phyloP scores from a whole-genome alignment of 169 alveolate genomes.

The Plasmodium sp. region DNA sequence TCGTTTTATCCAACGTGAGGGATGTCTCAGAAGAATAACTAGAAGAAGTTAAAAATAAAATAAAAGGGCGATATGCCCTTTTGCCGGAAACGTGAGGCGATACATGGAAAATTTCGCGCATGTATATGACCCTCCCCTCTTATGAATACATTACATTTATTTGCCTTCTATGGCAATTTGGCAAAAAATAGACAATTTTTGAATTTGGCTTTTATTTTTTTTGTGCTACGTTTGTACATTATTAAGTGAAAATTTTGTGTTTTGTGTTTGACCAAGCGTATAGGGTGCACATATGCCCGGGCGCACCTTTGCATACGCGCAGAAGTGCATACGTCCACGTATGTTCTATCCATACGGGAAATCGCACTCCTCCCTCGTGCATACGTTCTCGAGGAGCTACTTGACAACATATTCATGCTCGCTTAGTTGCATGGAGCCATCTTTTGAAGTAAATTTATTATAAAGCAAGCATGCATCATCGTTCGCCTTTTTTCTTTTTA shows the following conservation, averaged over 20 bases:
- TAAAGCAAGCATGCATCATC: background rate
- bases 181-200: constrained; percentile 9
- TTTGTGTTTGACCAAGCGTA: background rate
- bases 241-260: background rate
- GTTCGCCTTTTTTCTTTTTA: background rate
- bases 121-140: background rate
- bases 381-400: constrained; percentile 24
- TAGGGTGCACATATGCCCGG: background rate
- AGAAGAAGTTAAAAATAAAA: background rate
- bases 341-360: background rate
- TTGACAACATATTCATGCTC: background rate
- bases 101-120: background rate
- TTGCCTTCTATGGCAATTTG: background rate
- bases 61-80: background rate
- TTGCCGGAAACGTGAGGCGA: background rate
- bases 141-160: background rate
- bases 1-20: background rate
- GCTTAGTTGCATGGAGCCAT: background rate
- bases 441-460: background rate
- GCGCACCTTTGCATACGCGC: background rate
- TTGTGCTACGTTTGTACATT: background rate
- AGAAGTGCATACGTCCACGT: background rate
- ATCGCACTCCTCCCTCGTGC: background rate
- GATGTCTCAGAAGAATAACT: background rate
- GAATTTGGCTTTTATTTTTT: background rate